phyloP scores from a whole-genome alignment of 306 rosid species.

The Rubus parviflorus region DNA sequence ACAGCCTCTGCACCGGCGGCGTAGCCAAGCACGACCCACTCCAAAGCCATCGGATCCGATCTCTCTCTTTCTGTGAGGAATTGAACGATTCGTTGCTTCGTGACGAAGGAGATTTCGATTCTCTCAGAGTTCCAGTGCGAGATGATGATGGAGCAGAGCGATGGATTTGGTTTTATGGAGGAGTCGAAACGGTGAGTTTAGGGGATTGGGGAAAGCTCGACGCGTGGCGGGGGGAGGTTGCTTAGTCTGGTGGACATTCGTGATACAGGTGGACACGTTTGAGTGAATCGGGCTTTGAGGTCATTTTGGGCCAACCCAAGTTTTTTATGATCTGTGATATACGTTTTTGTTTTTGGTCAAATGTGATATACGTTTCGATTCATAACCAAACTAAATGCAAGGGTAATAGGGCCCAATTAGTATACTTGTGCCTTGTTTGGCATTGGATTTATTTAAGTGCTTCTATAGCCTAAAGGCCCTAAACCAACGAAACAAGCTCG shows the following conservation, averaged over 20 bases:
- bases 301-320: not conserved
- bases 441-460: not conserved
- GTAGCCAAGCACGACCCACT: conserved; percentile 95
- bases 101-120: not conserved
- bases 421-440: not conserved
- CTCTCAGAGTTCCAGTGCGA: not conserved
- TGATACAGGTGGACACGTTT: conserved; percentile 2
- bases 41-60: conserved; percentile 63
- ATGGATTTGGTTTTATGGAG: not conserved
- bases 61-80: not conserved
- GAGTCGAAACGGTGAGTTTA: conserved; percentile 3
- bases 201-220: not conserved
- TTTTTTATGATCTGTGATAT: not conserved
- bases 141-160: not conserved
- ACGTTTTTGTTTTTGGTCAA: too few species aligned
- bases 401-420: not conserved
- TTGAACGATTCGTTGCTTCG: conserved; percentile 14
- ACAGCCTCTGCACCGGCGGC: conserved; percentile 94
- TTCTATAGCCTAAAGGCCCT: not conserved
- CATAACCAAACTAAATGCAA: not conserved
- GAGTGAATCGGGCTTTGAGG: not conserved
- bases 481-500: too few species aligned
- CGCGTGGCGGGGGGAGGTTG: conserved; percentile 4
- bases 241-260: not conserved
- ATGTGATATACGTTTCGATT: too few species aligned